Conservation (phyloP, 2,329 filamentous ascomycete species). For the Trichoderma sp. region DNA sequence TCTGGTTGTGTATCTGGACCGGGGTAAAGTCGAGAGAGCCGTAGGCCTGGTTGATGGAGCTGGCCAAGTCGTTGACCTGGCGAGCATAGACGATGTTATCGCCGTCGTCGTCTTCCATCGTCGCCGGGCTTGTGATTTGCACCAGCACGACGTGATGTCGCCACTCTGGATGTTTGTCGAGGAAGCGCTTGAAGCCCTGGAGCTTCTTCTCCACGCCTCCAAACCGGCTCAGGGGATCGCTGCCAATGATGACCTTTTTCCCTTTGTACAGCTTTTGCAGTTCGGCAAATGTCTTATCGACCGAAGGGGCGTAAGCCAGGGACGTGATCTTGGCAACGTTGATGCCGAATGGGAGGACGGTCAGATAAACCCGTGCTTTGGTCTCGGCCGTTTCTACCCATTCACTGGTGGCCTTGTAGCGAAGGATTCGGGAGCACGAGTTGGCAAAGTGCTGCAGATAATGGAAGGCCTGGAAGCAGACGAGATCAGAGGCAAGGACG, state of each 20-base stretch:
- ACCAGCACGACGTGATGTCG: slow-evolving; percentile 86
- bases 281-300: slow-evolving; percentile 70
- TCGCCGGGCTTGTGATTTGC: slow-evolving; percentile 86
- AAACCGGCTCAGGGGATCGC: slow-evolving; percentile 88
- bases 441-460: slow-evolving; percentile 93
- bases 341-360: slow-evolving; percentile 58
- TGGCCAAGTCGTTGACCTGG: slow-evolving; percentile 84
- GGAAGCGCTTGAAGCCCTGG: slow-evolving; percentile 87
- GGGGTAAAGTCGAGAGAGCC: slow-evolving; percentile 86
- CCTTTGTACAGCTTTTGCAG: slow-evolving; percentile 76
- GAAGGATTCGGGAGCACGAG: slow-evolving; percentile 85
- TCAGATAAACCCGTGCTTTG: slow-evolving; percentile 41
- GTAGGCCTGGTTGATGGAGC: slow-evolving; percentile 85
- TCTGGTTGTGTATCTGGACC: slow-evolving; percentile 93
- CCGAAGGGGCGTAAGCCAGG: slow-evolving; percentile 69
- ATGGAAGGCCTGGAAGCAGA: slow-evolving; percentile 92
- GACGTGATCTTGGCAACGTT: slow-evolving; percentile 75
- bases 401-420: slow-evolving; percentile 77
- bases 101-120: slow-evolving; percentile 75
- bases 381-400: slow-evolving; percentile 74
- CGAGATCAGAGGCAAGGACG: slow-evolving; percentile 83
- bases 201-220: slow-evolving; percentile 91
- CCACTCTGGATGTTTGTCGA: slow-evolving; percentile 88
- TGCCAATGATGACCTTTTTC: slow-evolving; percentile 90
- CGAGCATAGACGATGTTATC: slow-evolving; percentile 77